Conservation (phyloP, 2,329 filamentous ascomycete species). For the Ilyonectria destructans region DNA sequence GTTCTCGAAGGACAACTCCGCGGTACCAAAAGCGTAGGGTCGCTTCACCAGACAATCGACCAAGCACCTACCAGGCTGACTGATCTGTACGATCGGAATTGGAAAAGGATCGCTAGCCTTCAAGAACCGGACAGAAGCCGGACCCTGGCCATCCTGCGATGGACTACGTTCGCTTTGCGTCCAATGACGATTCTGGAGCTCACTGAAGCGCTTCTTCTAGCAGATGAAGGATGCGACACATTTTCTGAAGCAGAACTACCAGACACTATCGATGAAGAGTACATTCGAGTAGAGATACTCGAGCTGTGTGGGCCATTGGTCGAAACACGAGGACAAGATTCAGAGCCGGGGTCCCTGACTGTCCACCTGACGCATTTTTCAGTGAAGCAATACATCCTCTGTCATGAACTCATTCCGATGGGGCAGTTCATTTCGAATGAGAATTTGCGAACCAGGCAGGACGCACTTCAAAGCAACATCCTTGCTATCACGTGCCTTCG, state of each 20-base stretch:
- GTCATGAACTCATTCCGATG: conserved; percentile 16
- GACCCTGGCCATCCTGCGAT: conserved; percentile 51
- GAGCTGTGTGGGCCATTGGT: conserved; percentile 51
- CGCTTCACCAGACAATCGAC: conserved; percentile 50
- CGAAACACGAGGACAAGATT: conserved; percentile 39
- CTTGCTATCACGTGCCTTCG: conserved; percentile 6
- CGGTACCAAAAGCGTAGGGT: conserved; percentile 45
- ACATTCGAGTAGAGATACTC: conserved; percentile 50
- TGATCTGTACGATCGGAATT: conserved; percentile 51
- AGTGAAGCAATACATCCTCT: conserved; percentile 41
- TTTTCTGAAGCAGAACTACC: conserved; percentile 45
- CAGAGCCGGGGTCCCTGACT: conserved; percentile 8
- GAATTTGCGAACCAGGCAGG: not conserved
- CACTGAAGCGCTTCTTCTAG: conserved; percentile 48
- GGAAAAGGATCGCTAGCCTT: conserved; percentile 45
- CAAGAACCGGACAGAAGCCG: conserved; percentile 40
- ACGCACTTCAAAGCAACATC: not conserved
- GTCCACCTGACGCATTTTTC: conserved; percentile 43
- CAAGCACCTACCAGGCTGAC: conserved; percentile 49
- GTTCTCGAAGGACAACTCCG: conserved; percentile 48
- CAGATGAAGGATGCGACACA: conserved; percentile 39
- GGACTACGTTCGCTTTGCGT: conserved; percentile 49
- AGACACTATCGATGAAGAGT: conserved; percentile 50
- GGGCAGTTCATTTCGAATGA: conserved; percentile 6
- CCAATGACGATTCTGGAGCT: conserved; percentile 50